Evolutionary conservation across 225 moss, liverwort and hornwort species (phyloP).

Genomic region (Pleurozium schreberi): DNA sequence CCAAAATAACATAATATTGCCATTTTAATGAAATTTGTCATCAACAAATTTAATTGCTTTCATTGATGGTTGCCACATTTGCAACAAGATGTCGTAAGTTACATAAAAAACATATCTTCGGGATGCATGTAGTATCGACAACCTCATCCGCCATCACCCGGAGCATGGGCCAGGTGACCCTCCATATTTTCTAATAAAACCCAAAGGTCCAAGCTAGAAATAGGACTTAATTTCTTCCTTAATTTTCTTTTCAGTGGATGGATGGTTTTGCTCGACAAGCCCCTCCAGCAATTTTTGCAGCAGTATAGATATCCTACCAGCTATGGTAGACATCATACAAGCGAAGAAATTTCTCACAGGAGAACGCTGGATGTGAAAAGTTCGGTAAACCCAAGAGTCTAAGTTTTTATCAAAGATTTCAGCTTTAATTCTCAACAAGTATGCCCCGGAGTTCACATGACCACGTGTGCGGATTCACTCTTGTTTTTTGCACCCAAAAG

Average conservation of each 20-base stretch:
- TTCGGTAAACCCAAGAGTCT: not conserved
- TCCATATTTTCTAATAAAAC: no score
- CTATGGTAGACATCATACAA: not conserved
- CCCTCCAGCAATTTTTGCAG: not conserved
- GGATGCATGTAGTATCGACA: no score
- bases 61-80: not conserved
- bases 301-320: not conserved
- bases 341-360: not conserved
- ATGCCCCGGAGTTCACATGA: not conserved
- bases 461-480: not conserved
- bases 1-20: no score
- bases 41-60: no score
- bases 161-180: no score
- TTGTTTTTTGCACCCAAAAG: not conserved
- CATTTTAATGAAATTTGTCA: no score
- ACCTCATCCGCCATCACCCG: no score
- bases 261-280: not conserved
- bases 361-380: not conserved
- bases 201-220: no score
- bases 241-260: no score
- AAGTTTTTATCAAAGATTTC: not conserved
- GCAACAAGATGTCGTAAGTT: not conserved
- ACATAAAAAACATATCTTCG: no score
- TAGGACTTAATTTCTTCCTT: no score
- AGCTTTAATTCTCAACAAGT: not conserved